Evolutionary conservation across 108 stramenopile species (phyloP).

Genomic region (Fragilariopsis cylindrus): DNA sequence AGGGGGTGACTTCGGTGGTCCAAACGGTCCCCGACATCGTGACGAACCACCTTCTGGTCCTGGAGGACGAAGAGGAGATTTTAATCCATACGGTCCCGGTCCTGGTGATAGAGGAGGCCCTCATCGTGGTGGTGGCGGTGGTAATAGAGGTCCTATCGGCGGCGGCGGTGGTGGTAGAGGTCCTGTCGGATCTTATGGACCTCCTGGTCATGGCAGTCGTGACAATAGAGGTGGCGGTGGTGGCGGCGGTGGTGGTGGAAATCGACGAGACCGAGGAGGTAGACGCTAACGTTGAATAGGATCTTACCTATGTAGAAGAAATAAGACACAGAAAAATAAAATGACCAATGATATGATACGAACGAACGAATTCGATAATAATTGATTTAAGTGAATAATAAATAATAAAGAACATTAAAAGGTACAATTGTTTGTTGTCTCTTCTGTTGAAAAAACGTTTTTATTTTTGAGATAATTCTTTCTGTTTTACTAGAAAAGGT

Average conservation of each 20-base stretch:
- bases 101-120: constrained; percentile 11
- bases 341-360: too few species aligned
- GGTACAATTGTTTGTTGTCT: too few species aligned
- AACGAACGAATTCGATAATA: too few species aligned
- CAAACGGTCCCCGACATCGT: background rate
- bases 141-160: constrained; percentile 18
- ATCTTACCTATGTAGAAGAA: background rate
- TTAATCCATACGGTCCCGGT: background rate
- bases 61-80: constrained; percentile 6
- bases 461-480: too few species aligned
- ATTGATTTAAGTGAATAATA: too few species aligned
- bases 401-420: too few species aligned
- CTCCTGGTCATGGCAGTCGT: constrained; percentile 10
- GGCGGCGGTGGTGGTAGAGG: constrained; percentile 11
- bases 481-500: too few species aligned
- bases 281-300: background rate
- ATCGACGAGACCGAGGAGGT: constrained; percentile 20
- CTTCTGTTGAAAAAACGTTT: too few species aligned
- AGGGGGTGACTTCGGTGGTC: constrained; percentile 3
- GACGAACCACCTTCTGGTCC: constrained; percentile 3
- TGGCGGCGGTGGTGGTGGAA: constrained; percentile 4
- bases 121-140: constrained; percentile 6
- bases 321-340: too few species aligned
- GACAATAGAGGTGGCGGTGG: background rate
- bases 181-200: background rate